Percentiles rank a stretch among this genome's conserved stretches.
These are phyloP conservation scores for Sindora glabra DNA, from an alignment of 306 rosid genomes.

Conservation along the genomic window DNA sequence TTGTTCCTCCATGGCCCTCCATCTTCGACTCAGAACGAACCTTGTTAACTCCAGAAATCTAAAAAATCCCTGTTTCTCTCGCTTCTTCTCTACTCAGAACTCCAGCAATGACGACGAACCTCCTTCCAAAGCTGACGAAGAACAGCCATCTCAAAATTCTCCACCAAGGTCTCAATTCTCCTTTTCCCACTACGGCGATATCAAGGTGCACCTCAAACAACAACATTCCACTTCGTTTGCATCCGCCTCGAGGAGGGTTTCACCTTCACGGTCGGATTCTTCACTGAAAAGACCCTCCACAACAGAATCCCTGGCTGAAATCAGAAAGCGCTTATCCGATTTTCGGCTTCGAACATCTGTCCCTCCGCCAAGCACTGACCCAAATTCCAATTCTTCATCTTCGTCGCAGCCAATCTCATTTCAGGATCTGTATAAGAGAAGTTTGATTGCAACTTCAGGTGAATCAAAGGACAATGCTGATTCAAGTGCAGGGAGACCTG, in stretches of 20 bases:
- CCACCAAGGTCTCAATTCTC: constrained; percentile 6
- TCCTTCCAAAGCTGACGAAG: no score
- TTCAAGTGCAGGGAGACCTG: background rate
- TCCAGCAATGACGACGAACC: constrained; percentile 12
- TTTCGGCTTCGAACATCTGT: constrained; percentile 10
- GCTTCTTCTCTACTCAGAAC: constrained; percentile 43
- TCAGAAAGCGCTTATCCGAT: constrained; percentile 32
- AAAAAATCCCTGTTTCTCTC: constrained; percentile 19
- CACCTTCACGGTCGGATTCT: background rate
- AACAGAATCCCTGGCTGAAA: constrained; percentile 15
- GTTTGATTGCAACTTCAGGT: background rate
- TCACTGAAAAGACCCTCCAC: constrained; percentile 1
- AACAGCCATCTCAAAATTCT: no score
- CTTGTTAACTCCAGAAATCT: no score
- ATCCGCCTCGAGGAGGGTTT: background rate
- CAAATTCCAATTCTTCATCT: background rate
- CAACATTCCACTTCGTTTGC: background rate
- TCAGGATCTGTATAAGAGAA: constrained; percentile 19
- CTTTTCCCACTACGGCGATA: constrained; percentile 26
- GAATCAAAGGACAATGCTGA: background rate
- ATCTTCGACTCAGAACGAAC: no score
- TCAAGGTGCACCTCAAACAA: constrained; percentile 27
- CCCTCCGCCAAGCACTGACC: background rate
- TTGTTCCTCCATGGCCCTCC: no score
- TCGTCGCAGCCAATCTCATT: constrained; percentile 22